A percentile compares a stretch with the other conserved stretches of the same genome.
These are phyloP conservation scores for Aspergillus novofumigatus DNA, from an alignment of 2,329 filamentous ascomycete species.

Conservation along the genomic window DNA sequence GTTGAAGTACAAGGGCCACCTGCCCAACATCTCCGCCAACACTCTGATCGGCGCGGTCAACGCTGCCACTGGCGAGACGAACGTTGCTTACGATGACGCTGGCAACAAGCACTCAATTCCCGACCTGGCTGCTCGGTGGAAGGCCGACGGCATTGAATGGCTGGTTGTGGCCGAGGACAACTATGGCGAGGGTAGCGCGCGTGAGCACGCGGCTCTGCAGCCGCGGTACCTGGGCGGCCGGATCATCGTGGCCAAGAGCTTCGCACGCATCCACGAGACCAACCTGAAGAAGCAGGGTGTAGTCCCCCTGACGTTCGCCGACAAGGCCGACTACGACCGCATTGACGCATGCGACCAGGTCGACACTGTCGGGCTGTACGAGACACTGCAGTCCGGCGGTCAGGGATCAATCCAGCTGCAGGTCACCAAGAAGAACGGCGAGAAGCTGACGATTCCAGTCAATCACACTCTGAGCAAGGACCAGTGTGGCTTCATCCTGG, in stretches of 20 bases:
- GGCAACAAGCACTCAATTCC: slow-evolving; percentile 74
- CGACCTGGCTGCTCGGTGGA: slow-evolving; percentile 81
- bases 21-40: slow-evolving; percentile 96
- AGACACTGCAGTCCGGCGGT: slow-evolving; percentile 58
- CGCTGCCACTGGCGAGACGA: slow-evolving; percentile 86
- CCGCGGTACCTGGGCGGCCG: slow-evolving; percentile 85
- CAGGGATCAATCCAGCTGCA: slow-evolving; percentile 19
- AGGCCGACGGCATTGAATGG: slow-evolving; percentile 71
- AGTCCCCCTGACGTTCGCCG: slow-evolving; percentile 83
- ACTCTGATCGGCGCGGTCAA: slow-evolving; percentile 94
- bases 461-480: slow-evolving; percentile 85
- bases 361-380: slow-evolving; percentile 73
- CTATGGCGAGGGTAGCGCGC: slow-evolving; percentile 86
- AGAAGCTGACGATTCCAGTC: slow-evolving; percentile 67
- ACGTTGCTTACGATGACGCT: slow-evolving; percentile 82
- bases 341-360: slow-evolving; percentile 82
- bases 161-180: slow-evolving; percentile 96
- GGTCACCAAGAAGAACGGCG: slow-evolving; percentile 44
- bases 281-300: slow-evolving; percentile 98
- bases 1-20: slow-evolving; percentile 98
- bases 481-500: slow-evolving; percentile 87
- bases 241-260: slow-evolving; percentile 79
- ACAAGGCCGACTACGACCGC: slow-evolving; percentile 82
- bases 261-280: slow-evolving; percentile 90
- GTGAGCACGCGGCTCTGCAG: slow-evolving; percentile 86